These are phyloP conservation scores for Seiridium cupressi DNA, from an alignment of 2,329 filamentous ascomycete species.

Conservation along the genomic window DNA sequence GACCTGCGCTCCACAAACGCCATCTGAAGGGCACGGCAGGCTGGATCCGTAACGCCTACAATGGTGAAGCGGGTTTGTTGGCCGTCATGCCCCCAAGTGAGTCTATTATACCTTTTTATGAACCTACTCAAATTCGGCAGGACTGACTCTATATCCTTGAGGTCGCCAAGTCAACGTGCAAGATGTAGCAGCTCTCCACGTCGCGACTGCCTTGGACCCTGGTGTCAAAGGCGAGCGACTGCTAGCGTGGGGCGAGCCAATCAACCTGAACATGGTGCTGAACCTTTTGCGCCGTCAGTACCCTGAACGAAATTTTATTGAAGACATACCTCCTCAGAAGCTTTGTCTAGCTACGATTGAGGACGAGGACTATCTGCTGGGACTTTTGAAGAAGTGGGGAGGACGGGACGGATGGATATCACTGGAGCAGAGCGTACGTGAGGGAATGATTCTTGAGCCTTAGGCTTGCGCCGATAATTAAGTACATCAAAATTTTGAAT, in stretches of 20 bases:
- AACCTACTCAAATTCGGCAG: too few relatives aligned
- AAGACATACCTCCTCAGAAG: too few relatives aligned
- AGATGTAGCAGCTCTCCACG: slow-evolving; percentile 3
- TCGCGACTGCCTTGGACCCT: slow-evolving; percentile 7
- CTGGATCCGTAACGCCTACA: not conserved
- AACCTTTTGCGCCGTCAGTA: not conserved
- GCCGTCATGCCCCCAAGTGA: too few relatives aligned
- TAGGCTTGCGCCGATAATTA: too few relatives aligned
- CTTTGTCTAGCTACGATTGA: too few relatives aligned
- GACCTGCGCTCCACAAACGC: not conserved
- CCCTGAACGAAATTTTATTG: not conserved
- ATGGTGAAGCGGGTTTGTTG: not conserved
- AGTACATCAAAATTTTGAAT: too few relatives aligned
- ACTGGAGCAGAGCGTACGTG: too few relatives aligned
- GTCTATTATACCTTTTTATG: too few relatives aligned
- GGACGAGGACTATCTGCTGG: too few relatives aligned
- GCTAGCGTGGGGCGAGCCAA: not conserved
- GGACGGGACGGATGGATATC: too few relatives aligned
- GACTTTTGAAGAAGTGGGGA: too few relatives aligned
- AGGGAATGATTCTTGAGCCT: too few relatives aligned
- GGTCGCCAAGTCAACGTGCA: slow-evolving; percentile 5
- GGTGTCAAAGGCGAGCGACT: slow-evolving; percentile 3
- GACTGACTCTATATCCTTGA: not conserved
- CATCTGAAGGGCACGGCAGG: not conserved
- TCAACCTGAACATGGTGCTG: slow-evolving; percentile 2